Conservation (phyloP, 2,329 filamentous ascomycete species). For the Talaromyces sp. region DNA sequence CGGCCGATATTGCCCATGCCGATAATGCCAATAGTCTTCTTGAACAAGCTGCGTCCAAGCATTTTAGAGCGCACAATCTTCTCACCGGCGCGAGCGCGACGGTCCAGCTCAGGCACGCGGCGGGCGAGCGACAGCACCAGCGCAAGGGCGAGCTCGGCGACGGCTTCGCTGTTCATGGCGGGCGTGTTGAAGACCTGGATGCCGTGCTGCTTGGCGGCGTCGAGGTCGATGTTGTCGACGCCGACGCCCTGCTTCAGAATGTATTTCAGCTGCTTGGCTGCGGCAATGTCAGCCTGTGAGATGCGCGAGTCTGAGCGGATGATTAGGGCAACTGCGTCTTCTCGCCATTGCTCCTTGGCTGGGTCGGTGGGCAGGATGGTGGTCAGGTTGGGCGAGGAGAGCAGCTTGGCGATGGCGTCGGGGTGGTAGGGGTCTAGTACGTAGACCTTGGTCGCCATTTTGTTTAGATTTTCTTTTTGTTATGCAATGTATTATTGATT, state of each 20-base stretch:
- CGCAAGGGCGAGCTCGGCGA: slow-evolving; percentile 29
- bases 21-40: slow-evolving; percentile 33
- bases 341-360: slow-evolving; percentile 13
- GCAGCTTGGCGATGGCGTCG: slow-evolving; percentile 19
- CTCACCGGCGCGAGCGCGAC: slow-evolving; percentile 18
- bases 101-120: slow-evolving; percentile 24
- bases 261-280: slow-evolving; percentile 19
- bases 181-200: slow-evolving; percentile 23
- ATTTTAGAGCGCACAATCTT: slow-evolving; percentile 21
- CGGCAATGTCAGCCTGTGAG: slow-evolving; percentile 15
- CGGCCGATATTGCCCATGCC: slow-evolving; percentile 36
- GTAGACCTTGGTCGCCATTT: slow-evolving; percentile 1
- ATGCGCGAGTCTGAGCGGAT: slow-evolving; percentile 21
- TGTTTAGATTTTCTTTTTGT: neutral
- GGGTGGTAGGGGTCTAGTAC: slow-evolving; percentile 24
- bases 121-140: slow-evolving; percentile 27
- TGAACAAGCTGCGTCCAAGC: slow-evolving; percentile 23
- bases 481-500: neutral
- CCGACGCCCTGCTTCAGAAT: slow-evolving; percentile 28
- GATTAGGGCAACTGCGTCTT: slow-evolving; percentile 18
- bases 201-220: slow-evolving; percentile 16
- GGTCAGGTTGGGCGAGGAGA: slow-evolving; percentile 13
- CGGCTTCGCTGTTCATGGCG: slow-evolving; percentile 25
- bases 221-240: slow-evolving; percentile 25
- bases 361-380: slow-evolving; percentile 18